phyloP scores from a whole-genome alignment of 148 eudicot genomes.

The Fallopia convolvulus region DNA sequence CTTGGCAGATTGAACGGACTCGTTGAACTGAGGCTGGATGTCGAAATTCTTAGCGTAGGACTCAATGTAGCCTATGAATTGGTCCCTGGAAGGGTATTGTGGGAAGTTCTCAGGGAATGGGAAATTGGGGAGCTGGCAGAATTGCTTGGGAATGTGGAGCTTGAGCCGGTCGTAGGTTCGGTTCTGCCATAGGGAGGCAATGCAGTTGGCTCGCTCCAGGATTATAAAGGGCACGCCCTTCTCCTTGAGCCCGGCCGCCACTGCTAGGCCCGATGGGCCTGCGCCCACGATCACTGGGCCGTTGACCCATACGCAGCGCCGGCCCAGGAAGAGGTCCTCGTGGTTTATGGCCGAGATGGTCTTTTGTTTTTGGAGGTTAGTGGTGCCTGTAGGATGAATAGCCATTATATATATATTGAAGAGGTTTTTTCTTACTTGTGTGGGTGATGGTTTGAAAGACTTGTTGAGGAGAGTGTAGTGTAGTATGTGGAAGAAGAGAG shows the following conservation, averaged over 20 bases:
- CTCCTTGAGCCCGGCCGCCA: slow-evolving; percentile 60
- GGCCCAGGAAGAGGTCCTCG: slow-evolving; percentile 34
- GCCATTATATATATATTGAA: not conserved
- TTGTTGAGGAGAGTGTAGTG: not conserved
- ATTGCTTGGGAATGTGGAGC: slow-evolving; percentile 70
- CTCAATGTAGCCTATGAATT: slow-evolving; percentile 60
- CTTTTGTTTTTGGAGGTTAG: slow-evolving; percentile 7
- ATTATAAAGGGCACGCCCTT: slow-evolving; percentile 60
- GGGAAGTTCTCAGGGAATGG: slow-evolving; percentile 62
- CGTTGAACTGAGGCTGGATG: slow-evolving; percentile 54
- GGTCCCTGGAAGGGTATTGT: slow-evolving; percentile 57
- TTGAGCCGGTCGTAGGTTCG: slow-evolving; percentile 68
- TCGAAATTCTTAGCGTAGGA: slow-evolving; percentile 49
- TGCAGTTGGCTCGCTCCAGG: slow-evolving; percentile 71
- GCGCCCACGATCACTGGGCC: slow-evolving; percentile 84
- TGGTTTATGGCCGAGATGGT: slow-evolving; percentile 25
- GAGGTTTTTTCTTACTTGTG: not conserved
- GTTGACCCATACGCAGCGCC: slow-evolving; percentile 54
- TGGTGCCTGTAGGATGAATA: slow-evolving; percentile 3
- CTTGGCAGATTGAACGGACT: slow-evolving; percentile 54
- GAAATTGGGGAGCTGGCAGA: slow-evolving; percentile 64
- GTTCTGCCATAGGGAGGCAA: slow-evolving; percentile 71
- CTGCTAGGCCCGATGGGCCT: slow-evolving; percentile 72
- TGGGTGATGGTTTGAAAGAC: not conserved
- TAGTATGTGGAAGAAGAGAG: not conserved